Evolutionary conservation across 441 rosid genomes (phyloP), one percentile per base, ranked within the genome.

Genomic region (Erodium moschatum): DNA sequence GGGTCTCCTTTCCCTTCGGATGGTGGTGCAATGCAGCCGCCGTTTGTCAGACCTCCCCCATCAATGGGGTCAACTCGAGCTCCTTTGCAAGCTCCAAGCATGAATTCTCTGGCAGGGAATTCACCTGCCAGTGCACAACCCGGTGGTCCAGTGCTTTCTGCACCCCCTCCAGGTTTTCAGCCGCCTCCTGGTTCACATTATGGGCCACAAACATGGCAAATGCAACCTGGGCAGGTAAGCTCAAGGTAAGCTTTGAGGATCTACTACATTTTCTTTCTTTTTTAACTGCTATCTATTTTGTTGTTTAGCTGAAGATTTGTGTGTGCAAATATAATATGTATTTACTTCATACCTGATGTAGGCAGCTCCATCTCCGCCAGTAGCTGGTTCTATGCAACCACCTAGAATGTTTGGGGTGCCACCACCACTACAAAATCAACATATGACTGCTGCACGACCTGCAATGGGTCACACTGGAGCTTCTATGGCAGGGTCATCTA

Each of bases 391-490:
- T 61, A 61, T 68, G 72, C 85, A 80, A 67, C 85, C 82, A 67
- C 83, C 85, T 64, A 76, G 78, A 75, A 71, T 74, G 75, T 78
- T 73, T 73, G 85, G 84, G 66, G 4, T 33, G 38, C 38, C 38
- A 0, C 38, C 38, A 33, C 38, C 38, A 33, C 38, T 33, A 33
- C 38, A 84, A 76, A 82, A 80, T 83, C 88, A 85, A 71, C 73
- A 76, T 10, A 80, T 80, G 85, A 74, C 85, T 64, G 72, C 75
- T 35, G 72, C 71, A 75, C 75, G 85, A 76, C 76, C 87, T 70
- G 83, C 79, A 5, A 77, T 82, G 73, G 84, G 86, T 48, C 83
- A 82, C 52, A 74, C 80, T 64, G 88, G 87, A 61, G 77, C 70
- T n/a, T 66, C 83, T 72, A 50, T 77, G 2, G 66, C 84, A 65